These are phyloP conservation scores for Alopecurus myosuroides DNA, from an alignment of 176 grass and related monocot genomes.

Conservation along the genomic window DNA sequence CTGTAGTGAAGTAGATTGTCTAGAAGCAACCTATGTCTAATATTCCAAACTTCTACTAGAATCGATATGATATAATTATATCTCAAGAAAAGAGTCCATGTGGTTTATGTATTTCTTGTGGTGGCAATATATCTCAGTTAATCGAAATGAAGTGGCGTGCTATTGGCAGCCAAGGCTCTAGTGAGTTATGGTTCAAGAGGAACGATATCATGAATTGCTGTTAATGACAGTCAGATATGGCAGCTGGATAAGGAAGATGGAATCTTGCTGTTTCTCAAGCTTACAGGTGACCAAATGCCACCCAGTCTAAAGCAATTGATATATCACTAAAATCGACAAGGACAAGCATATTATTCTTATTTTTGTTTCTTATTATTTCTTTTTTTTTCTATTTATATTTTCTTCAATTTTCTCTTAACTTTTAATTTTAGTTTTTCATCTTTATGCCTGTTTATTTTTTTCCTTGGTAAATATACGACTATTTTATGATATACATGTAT, in stretches of 20 bases:
- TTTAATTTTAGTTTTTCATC: not conserved
- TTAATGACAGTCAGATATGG: conserved; percentile 47
- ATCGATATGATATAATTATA: not conserved
- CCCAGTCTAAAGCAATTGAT: conserved; percentile 31
- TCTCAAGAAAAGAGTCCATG: not conserved
- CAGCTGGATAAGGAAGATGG: conserved; percentile 21
- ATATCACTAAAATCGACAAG: conserved; percentile 41
- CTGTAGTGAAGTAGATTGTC: not conserved
- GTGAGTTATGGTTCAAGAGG: conserved; percentile 38
- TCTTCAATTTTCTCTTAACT: not conserved
- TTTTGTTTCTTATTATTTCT: no score
- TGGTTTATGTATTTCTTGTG: not conserved
- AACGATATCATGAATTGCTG: conserved; percentile 25
- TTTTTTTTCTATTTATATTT: not conserved
- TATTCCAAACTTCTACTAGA: not conserved
- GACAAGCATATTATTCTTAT: conserved; percentile 25
- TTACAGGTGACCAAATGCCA: conserved; percentile 43
- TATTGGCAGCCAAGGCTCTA: conserved; percentile 40
- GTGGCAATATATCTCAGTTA: not conserved
- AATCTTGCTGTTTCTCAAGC: conserved; percentile 43
- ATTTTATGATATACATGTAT: not conserved
- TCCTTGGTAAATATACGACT: not conserved
- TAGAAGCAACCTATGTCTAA: not conserved
- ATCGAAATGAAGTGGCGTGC: conserved; percentile 37
- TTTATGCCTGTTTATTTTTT: no score